Conservation (phyloP, 495 filamentous ascomycete species). For the Sporormia fimetaria region DNA sequence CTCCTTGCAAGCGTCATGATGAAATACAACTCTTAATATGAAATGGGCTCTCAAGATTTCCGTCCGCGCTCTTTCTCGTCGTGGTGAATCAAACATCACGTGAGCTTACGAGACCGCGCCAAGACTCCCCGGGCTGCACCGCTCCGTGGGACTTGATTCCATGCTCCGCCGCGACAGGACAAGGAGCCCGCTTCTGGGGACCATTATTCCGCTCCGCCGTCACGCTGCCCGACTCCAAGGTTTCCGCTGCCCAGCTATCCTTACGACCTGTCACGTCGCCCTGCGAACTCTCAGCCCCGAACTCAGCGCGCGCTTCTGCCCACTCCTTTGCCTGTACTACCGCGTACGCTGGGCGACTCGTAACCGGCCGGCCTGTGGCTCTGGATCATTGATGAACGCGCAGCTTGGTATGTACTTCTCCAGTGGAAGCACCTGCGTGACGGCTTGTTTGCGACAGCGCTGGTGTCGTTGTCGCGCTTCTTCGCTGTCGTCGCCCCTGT, state of each 20-base stretch:
- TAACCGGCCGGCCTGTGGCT: constrained; percentile 3
- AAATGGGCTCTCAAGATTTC: no score
- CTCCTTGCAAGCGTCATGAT: no score
- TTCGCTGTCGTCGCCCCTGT: background rate
- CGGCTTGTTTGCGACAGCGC: constrained; percentile 3
- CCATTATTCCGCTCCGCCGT: constrained; percentile 13
- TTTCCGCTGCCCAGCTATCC: constrained; percentile 3
- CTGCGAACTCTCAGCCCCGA: no score
- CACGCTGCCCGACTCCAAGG: no score
- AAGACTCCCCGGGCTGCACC: background rate
- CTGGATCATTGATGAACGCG: background rate
- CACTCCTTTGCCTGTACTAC: no score
- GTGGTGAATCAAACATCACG: no score
- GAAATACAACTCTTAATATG: no score
- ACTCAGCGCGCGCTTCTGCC: constrained; percentile 10
- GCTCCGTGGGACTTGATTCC: background rate
- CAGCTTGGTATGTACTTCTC: constrained; percentile 22
- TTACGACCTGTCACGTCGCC: no score
- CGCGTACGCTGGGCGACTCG: no score
- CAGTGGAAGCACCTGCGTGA: no score
- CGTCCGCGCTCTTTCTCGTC: no score
- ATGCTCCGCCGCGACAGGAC: no score
- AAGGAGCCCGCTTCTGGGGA: constrained; percentile 7
- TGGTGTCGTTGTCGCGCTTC: constrained; percentile 5
- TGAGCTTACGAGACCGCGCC: background rate